These are phyloP conservation scores for Penicillium concentricum DNA, from an alignment of 2,329 filamentous ascomycete genomes.

Conservation along the genomic window DNA sequence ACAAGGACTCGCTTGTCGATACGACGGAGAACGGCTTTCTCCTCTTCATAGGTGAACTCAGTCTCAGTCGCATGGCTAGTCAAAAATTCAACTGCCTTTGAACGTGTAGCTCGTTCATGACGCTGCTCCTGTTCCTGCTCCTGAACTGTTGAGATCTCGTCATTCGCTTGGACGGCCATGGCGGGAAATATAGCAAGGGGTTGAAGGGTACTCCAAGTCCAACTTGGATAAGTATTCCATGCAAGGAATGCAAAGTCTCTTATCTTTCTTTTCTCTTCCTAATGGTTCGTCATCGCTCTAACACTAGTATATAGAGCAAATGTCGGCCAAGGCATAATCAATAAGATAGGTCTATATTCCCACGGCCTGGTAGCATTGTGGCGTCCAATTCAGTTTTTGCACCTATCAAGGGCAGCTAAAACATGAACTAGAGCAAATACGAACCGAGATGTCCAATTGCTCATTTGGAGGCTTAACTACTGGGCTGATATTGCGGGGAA, in stretches of 20 bases:
- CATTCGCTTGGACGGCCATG: background rate
- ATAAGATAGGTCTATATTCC: background rate
- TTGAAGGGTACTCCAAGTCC: background rate
- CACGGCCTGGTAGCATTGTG: background rate
- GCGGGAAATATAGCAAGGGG: background rate
- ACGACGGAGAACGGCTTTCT: slow-evolving; percentile 34
- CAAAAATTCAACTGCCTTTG: slow-evolving; percentile 2
- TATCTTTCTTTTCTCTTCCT: background rate
- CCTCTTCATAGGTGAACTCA: slow-evolving; percentile 53
- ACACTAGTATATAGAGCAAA: background rate
- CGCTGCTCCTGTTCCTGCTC: background rate
- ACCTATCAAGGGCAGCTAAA: background rate
- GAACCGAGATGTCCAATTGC: background rate
- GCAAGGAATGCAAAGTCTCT: background rate
- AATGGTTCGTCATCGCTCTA: background rate
- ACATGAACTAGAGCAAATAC: background rate
- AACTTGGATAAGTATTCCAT: background rate
- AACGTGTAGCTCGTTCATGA: background rate
- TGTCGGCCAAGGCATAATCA: background rate
- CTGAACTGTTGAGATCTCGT: background rate
- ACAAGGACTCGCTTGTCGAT: slow-evolving; percentile 54
- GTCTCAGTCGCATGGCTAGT: background rate
- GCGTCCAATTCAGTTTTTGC: background rate
- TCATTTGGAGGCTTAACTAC: background rate
- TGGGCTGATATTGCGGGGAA: background rate